Evolutionary conservation across 2,329 filamentous ascomycete species (phyloP), one percentile per base, ranked within the genome.

Genomic region (Xylaria sp.): DNA sequence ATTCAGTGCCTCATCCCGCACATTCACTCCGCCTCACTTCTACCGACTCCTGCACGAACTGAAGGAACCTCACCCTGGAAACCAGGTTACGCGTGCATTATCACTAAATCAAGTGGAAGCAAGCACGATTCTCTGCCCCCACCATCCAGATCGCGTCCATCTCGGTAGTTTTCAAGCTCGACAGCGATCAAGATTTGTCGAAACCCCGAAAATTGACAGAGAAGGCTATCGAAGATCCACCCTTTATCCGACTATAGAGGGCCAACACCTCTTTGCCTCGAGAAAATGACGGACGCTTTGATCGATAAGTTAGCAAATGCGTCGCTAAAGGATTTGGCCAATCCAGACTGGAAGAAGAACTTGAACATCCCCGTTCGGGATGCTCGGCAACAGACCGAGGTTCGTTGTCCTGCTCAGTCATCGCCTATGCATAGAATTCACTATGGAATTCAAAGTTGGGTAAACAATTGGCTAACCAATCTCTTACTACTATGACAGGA

Each of bases 331-430:
- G 80, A 84, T 30, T 30, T 30, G 70, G 77, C 75, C 68, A 66
- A 77, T 65, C 72, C 76, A 68, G 85, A 91, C 72, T 93, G 90
- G 90, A 90, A 90, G 77, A 82, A 86, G 70, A 83, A 76, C 61
- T 76, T 93, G 60, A 91, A 89, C 66, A 75, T 89, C 61, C 90
- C 90, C 55, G 76, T 83, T 59, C 90, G 87, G 74, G 90, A 94
- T 73, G 85, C 80, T 69, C 84, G 90, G 76, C 85, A 88, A 68
- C 90, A 94, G 76, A 94, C 90, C 65, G 90, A 93, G 80, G 88
- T 90, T 49, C 48, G 62, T 63, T 13, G 10, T 35, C 49, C 39
- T 16, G 5, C n/a, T 30, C 16, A n/a, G 47, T 11, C 11, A 11
- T 39, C 5, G 23, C 23, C 4, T 30, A 5, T 30, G 23, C 23